Evolutionary conservation across 2,329 filamentous ascomycete genomes (phyloP), one percentile per base, ranked within the genome.

Genomic region (Xylaria sp.): DNA sequence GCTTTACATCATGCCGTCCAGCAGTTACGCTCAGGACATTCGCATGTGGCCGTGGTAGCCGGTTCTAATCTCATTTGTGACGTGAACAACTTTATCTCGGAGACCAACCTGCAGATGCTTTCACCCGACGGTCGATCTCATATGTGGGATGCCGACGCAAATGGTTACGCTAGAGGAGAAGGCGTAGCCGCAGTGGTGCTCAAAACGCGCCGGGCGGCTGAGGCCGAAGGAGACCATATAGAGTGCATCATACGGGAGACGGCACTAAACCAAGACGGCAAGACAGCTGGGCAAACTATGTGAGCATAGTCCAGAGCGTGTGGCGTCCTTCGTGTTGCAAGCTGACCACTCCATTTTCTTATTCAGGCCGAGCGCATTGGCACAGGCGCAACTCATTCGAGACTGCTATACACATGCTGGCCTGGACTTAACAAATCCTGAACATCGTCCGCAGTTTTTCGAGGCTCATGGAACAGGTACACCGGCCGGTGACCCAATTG

Each of bases 181-280:
- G 64, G 63, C 18, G 45, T 63, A 2, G 58, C 58, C 1, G 51
- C 50, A 3, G 48, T 82, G 0, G 61, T 81, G 0, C 56, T 83
- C 1, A 83, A 82, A 52, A 65, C 60, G 1, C 63, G 80, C 7
- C 69, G 59, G 20, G 57, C 66, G 1, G 80, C 80, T 0, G 48
- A 79, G 5, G 64, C 2, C 17, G 52, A 67, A 44, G 56, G 62
- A 13, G 58, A 67, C 20, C 38, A 56, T 11, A 63, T 64, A 9
- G 55, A 64, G 38, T 61, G 57, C 18, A 44, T 62, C 7, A 58
- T 63, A 18, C 59, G 60, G 7, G 58, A 57, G 22, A 61, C 61
- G 0, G 59, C 52, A 1, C 4, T 57, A 2, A 62, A 62, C 17
- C 60, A 62, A 19, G 56, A 64, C 11, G 62, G 62, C 4, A 53